Evolutionary conservation across 495 filamentous ascomycete genomes (phyloP), one percentile per base, ranked within the genome.

Genomic region (Trichoderma erinaceum): DNA sequence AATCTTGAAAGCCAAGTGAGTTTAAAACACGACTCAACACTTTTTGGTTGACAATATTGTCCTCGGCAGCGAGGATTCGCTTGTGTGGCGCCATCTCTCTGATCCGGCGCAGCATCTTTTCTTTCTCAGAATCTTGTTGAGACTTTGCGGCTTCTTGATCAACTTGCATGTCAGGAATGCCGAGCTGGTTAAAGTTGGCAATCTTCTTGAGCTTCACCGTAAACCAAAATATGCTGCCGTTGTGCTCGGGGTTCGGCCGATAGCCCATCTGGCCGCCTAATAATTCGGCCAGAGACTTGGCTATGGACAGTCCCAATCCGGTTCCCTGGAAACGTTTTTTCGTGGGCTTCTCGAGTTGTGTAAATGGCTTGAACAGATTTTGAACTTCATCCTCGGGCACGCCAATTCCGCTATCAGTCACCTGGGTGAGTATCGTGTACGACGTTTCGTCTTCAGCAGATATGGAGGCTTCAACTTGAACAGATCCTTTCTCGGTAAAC

Each of bases 291-390:
- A 95, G 81, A 65, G 92, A 89, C 46, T 88, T 86, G 70, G 89
- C 91, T 65, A 95, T 95, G 63, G 87, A 90, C 21, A 95, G 72
- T 16, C 91, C 91, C 1, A 95, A 78, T 11, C 91, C 91, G 18
- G 91, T 94, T 8, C 91, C 92, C 66, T 89, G 89, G 74, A 88
- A 91, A 58, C 88, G 90, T 71, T 92, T 92, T 69, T 86, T 91
- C 27, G 91, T 80, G 1, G 89, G 85, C 10, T 88, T 72, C 71
- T 95, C 90, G 2, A 90, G 90, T 77, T 95, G 91, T 6, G 88
- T 87, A 69, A 95, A 95, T 0, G 91, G 92, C 66, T 91, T 89
- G 76, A 93, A 95, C 16, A 95, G 85, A 63, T 82, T 82, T 48
- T 86, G 78, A 13, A 88, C 85, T 3, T 87, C 79, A 52, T 81